Percentiles rank a stretch among this genome's conserved stretches.
Evolutionary conservation across 768 basidiomycete species (phyloP).

Genomic region (Boletus rubroflammeus): DNA sequence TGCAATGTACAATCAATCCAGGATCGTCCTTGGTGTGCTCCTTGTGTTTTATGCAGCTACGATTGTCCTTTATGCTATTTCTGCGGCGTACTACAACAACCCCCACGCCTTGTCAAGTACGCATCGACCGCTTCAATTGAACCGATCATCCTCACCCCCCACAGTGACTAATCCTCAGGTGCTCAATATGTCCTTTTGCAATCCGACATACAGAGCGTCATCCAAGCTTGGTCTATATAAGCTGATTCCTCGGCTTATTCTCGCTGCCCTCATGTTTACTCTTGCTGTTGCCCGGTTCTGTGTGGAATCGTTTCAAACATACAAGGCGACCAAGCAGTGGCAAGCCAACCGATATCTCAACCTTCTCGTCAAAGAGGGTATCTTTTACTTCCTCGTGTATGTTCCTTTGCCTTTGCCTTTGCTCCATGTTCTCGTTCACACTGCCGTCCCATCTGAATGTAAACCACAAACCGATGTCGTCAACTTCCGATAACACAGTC

Average conservation of each 20-base stretch:
- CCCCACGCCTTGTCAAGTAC: background rate
- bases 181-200: background rate
- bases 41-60: constrained; percentile 10
- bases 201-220: background rate
- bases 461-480: background rate
- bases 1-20: constrained; percentile 21
- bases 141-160: background rate
- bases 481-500: background rate
- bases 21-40: constrained; percentile 10
- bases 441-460: too few species aligned
- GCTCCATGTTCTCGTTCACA: background rate
- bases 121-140: background rate
- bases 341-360: constrained; percentile 11
- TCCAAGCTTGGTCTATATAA: background rate
- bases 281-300: constrained; percentile 2
- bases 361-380: constrained; percentile 12
- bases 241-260: constrained; percentile 13
- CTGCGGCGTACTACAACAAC: background rate
- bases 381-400: constrained; percentile 19
- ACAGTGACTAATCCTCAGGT: background rate
- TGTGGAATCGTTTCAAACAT: constrained; percentile 6
- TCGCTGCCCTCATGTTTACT: constrained; percentile 10
- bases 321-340: constrained; percentile 12
- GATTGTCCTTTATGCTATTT: background rate
- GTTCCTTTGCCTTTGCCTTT: constrained; percentile 2